Base-by-base conservation (phyloP, 192 early-diverging fungal species). In the Rhizophagus prolifer region DNA sequence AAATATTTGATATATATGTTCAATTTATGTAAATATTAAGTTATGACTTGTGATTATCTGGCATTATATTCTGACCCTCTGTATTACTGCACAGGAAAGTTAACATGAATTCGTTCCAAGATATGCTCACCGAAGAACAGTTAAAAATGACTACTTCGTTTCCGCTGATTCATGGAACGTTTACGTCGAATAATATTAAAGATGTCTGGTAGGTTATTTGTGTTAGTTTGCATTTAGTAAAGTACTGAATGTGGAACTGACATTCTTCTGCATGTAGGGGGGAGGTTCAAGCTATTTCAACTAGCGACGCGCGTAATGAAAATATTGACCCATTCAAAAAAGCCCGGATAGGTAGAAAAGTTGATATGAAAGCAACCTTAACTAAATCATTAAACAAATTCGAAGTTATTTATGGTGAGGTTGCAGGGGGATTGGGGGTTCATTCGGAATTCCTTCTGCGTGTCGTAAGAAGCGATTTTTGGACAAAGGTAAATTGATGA, bases 351-450 rank as follows among this genome's bases (percentile, higher is more conserved):
- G 71, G 71, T 2, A 73, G 71, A 21, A 4, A 19, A 2, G 71
- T 73, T 4, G 54, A 59, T 36, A 73, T 73, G 71, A 73, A 73
- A 60, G 38, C 1, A 38, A 73, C 54, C 9, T n/a, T 73, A 1
- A 9, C 38, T 2, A 31, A 58, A 38, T 44, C 34, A 2, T 38
- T 34, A 2, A 73, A 59, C 41, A 73, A 73, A 61, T 58, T 73
- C 13, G 71, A 73, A 36, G 34, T 73, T 0, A 73, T 73, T 44
- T 73, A 73, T 12, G 30, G 72, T 41, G 58, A 73, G 1, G 72
- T 73, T 34, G 10, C 72, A 0, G 72, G 58, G 23, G 58, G 72
- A 2, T 73, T 73, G 21, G 50, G 72, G 1, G n/a, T n/a, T 12
- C 50, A 4, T 3, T 36, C n/a, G 50, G 72, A 44, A 73, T 73